Conservation (phyloP, 495 filamentous ascomycete species). For the Penicillium manginii region DNA sequence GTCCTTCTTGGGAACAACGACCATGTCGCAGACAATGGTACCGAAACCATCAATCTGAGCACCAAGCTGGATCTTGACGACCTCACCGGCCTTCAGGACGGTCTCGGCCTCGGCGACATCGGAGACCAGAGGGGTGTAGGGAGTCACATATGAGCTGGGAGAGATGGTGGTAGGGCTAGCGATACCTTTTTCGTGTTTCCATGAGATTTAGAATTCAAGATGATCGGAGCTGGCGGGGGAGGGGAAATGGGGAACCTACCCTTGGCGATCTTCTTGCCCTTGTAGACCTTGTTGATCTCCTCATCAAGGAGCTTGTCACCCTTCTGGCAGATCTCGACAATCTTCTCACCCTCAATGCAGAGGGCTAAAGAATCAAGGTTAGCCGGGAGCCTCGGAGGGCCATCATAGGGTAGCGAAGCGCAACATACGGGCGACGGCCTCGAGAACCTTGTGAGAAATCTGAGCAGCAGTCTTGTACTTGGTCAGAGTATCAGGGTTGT, state of each 20-base stretch:
- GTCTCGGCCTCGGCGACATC: conserved; percentile 82
- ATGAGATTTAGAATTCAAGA: neutral
- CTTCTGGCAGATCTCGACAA: conserved; percentile 89
- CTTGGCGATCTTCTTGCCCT: conserved; percentile 95
- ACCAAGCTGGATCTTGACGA: conserved; percentile 94
- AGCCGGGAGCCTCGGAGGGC: conserved; percentile 17
- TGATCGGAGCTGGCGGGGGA: conserved; percentile 1
- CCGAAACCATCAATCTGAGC: conserved; percentile 98
- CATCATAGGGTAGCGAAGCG: conserved; percentile 1
- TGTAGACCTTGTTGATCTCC: conserved; percentile 93
- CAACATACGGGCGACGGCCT: conserved; percentile 69
- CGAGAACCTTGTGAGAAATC: conserved; percentile 94
- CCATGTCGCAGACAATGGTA: conserved; percentile 92
- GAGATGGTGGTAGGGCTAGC: conserved; percentile 95
- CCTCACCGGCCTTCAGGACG: conserved; percentile 78
- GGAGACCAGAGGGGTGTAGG: conserved; percentile 88
- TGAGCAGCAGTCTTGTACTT: conserved; percentile 97
- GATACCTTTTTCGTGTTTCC: conserved; percentile 59
- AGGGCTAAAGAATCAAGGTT: conserved; percentile 54
- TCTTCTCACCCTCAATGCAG: conserved; percentile 85
- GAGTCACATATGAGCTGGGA: conserved; percentile 90
- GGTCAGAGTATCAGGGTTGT: conserved; percentile 95
- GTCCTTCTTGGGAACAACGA: conserved; percentile 68
- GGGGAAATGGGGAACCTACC: conserved; percentile 50
- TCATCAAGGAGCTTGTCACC: conserved; percentile 95